Conservation (phyloP, 805 yeast species). For the Schwanniomyces polymorphus region DNA sequence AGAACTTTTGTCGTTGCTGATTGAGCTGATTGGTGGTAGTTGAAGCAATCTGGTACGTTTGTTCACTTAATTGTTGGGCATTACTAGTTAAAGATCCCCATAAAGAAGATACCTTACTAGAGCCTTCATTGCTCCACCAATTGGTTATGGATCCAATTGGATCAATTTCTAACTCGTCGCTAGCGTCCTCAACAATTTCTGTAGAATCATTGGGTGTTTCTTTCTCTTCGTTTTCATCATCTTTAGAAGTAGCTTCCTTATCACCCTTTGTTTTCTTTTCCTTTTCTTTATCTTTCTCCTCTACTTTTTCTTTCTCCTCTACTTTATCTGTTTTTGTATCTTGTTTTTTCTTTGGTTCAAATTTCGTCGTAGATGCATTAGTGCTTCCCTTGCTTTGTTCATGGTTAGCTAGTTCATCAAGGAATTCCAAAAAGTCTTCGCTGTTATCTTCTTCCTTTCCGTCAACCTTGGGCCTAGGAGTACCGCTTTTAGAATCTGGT, state of each 20-base stretch:
- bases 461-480: slow-evolving; percentile 28
- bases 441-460: slow-evolving; percentile 33
- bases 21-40: slow-evolving; percentile 42
- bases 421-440: slow-evolving; percentile 54
- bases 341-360: slow-evolving; percentile 32
- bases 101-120: slow-evolving; percentile 60
- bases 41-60: slow-evolving; percentile 50
- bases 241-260: slow-evolving; percentile 7
- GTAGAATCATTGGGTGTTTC: neutral
- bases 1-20: slow-evolving; percentile 37
- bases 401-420: slow-evolving; percentile 71
- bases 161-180: slow-evolving; percentile 39
- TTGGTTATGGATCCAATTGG: slow-evolving; percentile 65
- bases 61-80: slow-evolving; percentile 49
- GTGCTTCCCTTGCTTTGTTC: slow-evolving; percentile 34
- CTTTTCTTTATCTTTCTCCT: neutral
- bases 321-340: slow-evolving; percentile 14
- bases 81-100: slow-evolving; percentile 67
- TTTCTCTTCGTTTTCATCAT: slow-evolving; percentile 15
- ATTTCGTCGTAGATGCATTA: slow-evolving; percentile 19
- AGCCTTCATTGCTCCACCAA: slow-evolving; percentile 77
- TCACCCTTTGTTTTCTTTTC: slow-evolving; percentile 8
- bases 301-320: neutral
- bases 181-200: slow-evolving; percentile 1
- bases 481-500: slow-evolving; percentile 54